Evolutionary conservation across 305 asterid genomes (phyloP), one percentile per base, ranked within the genome.

Genomic region (Ajuga reptans): DNA sequence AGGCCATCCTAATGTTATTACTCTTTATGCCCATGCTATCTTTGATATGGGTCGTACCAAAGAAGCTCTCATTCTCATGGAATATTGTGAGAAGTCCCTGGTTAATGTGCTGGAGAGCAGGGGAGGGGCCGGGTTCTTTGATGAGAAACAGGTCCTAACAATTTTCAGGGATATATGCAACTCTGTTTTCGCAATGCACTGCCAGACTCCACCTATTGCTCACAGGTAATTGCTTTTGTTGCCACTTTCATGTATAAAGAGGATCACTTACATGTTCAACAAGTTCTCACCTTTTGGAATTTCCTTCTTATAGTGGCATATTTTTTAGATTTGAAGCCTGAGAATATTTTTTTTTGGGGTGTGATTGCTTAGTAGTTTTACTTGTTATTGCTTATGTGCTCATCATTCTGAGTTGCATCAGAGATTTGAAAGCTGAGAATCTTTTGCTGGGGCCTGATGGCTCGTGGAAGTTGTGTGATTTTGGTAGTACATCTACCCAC

Each of bases 381-480:
- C 56, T 57, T 2, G 24, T 0, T 58, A 64, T 6, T 62, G 12
- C 52, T 62, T 47, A 42, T 74, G 31, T 63, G 33, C 59, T 71
- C 21, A 33, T 64, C 37, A 54, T 69, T 73, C 49, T 75, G 83
- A 64, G 70, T 84, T 80, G 73, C 67, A 59, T 77, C 72, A 92
- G 98, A 63, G 98, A 92, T 80, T 84, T 92, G 84, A 92, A 92
- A 84, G 98, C 96, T 43, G 98, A 92, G 85, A 92, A 92, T 81
- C 81, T 92, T 79, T 81, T 92, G 80, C 81, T 92, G 85, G 98
- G 97, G 47, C 75, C 95, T 76, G 97, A 92, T 80, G 98, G 97
- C 45, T 68, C 75, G 58, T 92, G 98, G 98, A 92, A 92, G 88
- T 72, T 92, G 77, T 92, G 98, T 67, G 98, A 92, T 77, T 92